Percentiles rank a stretch among this genome's conserved stretches.
phyloP scores from a whole-genome alignment of 1,139 yeast genomes.

The Diutina catenulata region DNA sequence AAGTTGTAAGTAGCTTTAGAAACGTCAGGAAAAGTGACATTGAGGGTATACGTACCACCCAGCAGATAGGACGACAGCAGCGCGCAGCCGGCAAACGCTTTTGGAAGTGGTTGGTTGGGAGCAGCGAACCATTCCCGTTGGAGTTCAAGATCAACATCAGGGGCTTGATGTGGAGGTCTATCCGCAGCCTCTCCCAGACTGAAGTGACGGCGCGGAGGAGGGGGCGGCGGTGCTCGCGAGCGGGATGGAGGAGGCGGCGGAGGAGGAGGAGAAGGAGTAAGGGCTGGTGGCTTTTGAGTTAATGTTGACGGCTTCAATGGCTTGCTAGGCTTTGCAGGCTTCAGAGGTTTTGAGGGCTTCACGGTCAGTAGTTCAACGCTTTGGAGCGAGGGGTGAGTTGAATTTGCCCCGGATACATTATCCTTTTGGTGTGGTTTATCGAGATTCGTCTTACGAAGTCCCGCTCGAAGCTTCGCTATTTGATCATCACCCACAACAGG shows the following conservation, averaged over 20 bases:
- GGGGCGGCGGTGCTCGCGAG: slow-evolving; percentile 1
- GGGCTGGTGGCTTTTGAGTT: no score
- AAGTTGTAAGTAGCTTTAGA: slow-evolving; percentile 34
- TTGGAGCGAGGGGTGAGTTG: no score
- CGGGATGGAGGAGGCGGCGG: no score
- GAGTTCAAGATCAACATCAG: neutral
- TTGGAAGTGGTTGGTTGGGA: neutral
- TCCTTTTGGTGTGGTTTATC: no score
- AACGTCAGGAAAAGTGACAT: slow-evolving; percentile 39
- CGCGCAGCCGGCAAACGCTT: neutral
- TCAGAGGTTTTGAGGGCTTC: neutral
- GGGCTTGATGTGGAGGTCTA: neutral
- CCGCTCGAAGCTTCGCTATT: slow-evolving; percentile 2
- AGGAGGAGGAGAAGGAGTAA: no score
- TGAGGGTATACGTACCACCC: slow-evolving; percentile 10
- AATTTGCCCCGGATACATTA: no score
- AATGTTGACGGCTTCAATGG: neutral
- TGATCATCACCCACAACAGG: neutral
- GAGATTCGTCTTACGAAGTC: slow-evolving; percentile 1
- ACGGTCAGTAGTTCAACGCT: no score
- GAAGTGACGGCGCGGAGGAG: neutral
- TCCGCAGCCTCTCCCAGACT: neutral
- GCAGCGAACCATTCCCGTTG: neutral
- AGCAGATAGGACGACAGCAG: neutral
- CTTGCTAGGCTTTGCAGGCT: neutral